A percentile compares a stretch with the other conserved stretches of the same genome.
Evolutionary conservation across 805 yeast genomes (phyloP).

Genomic region (Scheffersomyces coipomensis): DNA sequence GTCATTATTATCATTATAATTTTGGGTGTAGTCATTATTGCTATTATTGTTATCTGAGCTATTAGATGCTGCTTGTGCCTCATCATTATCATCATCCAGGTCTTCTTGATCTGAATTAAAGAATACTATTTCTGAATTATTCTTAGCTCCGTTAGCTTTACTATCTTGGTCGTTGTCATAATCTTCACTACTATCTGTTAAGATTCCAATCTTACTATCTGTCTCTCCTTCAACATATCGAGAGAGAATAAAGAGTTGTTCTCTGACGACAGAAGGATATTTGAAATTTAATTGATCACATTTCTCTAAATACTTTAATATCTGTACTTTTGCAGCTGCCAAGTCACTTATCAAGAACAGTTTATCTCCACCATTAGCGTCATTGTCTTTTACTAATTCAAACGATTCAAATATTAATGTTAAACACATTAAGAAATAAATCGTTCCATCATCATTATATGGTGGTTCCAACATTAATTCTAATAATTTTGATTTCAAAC

Average conservation of each 20-base stretch:
- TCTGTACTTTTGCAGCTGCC: not conserved
- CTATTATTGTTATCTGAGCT: too few species aligned
- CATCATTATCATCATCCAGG: not conserved
- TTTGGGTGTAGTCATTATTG: too few species aligned
- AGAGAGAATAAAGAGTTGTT: conserved; percentile 1
- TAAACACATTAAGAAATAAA: conserved; percentile 25
- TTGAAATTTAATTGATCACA: conserved; percentile 1
- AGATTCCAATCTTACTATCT: conserved; percentile 2
- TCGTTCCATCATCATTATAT: conserved; percentile 38
- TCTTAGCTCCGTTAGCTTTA: conserved; percentile 5
- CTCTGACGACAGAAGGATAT: not conserved
- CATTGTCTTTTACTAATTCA: conserved; percentile 12
- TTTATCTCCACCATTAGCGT: too few species aligned
- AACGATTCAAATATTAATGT: conserved; percentile 1
- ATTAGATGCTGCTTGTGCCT: too few species aligned
- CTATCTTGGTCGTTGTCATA: conserved; percentile 6
- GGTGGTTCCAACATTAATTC: conserved; percentile 43
- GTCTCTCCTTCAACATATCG: conserved; percentile 1
- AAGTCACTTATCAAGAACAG: too few species aligned
- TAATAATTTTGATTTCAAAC: conserved; percentile 31
- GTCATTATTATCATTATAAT: not conserved
- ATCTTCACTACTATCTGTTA: conserved; percentile 3
- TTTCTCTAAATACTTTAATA: conserved; percentile 1
- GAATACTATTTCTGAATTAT: not conserved
- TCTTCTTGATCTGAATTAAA: not conserved